Percentiles rank a stretch among this genome's conserved stretches.
phyloP scores from a whole-genome alignment of 192 early-diverging fungal genomes.

The Coemansia asiatica region DNA sequence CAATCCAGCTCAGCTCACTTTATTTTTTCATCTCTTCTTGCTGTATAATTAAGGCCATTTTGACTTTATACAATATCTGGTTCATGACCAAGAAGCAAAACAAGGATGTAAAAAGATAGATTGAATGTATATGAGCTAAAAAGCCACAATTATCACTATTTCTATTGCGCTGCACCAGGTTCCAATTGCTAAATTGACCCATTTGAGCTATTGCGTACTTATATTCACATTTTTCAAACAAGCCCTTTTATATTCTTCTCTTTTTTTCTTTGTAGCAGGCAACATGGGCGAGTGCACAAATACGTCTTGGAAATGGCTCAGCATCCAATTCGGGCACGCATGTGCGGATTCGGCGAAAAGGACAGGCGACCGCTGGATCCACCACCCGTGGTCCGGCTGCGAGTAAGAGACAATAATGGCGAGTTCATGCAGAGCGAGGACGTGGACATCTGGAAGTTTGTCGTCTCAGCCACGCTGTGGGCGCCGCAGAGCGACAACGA shows the following conservation, averaged over 20 bases:
- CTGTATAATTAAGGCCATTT: too few species aligned
- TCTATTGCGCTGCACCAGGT: not conserved
- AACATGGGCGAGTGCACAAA: constrained; percentile 49
- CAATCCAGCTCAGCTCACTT: too few species aligned
- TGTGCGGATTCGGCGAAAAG: constrained; percentile 81
- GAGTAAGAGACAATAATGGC: constrained; percentile 58
- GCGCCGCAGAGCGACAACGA: constrained; percentile 38
- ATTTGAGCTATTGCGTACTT: not conserved
- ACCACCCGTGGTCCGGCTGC: constrained; percentile 65
- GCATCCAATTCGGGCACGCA: constrained; percentile 70
- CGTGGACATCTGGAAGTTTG: constrained; percentile 49
- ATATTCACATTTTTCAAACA: too few species aligned
- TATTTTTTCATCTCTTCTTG: too few species aligned
- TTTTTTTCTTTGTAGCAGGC: constrained; percentile 22
- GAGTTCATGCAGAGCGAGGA: constrained; percentile 58
- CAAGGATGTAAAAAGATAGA: not conserved
- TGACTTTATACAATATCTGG: not conserved
- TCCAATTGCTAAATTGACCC: not conserved
- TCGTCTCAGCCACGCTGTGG: constrained; percentile 51
- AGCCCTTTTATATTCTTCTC: not conserved
- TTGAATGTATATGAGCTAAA: not conserved
- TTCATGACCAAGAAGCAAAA: not conserved
- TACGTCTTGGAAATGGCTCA: constrained; percentile 67
- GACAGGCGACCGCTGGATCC: constrained; percentile 70
- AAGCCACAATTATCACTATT: not conserved